Conservation (phyloP, 805 yeast species). For the Tetrapisispora nanseiensis region DNA sequence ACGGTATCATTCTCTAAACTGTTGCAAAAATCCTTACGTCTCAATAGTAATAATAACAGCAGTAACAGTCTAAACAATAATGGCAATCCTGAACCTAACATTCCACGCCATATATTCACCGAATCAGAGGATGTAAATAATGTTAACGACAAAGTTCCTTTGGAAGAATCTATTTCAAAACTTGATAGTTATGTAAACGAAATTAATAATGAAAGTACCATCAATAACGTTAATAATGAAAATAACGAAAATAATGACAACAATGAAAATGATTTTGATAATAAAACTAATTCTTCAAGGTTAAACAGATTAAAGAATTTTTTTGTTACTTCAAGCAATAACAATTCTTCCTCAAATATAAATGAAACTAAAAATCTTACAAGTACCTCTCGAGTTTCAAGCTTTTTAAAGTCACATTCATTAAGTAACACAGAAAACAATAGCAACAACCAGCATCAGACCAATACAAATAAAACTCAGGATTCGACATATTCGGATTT, state of each 20-base stretch:
- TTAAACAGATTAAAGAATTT: background rate
- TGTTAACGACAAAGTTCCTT: no score
- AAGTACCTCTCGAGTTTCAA: background rate
- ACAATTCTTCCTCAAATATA: background rate
- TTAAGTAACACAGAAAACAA: background rate
- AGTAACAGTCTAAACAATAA: background rate
- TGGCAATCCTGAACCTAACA: background rate
- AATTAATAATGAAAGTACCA: background rate
- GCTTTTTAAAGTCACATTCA: slow-evolving; percentile 1
- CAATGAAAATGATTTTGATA: background rate
- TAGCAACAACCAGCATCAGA: no score
- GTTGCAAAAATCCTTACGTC: slow-evolving; percentile 9
- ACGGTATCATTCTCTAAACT: slow-evolving; percentile 21
- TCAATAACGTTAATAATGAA: background rate
- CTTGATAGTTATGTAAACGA: no score
- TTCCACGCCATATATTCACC: background rate
- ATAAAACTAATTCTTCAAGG: background rate
- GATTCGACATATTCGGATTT: background rate
- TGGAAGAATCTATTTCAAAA: no score
- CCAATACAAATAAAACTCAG: background rate
- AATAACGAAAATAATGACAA: background rate
- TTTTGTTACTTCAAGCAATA: background rate
- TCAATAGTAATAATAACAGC: slow-evolving; percentile 3
- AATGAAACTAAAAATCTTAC: background rate
- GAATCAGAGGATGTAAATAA: background rate